Conservation (phyloP, 768 basidiomycete genomes). For the Russula ochroleuca region DNA sequence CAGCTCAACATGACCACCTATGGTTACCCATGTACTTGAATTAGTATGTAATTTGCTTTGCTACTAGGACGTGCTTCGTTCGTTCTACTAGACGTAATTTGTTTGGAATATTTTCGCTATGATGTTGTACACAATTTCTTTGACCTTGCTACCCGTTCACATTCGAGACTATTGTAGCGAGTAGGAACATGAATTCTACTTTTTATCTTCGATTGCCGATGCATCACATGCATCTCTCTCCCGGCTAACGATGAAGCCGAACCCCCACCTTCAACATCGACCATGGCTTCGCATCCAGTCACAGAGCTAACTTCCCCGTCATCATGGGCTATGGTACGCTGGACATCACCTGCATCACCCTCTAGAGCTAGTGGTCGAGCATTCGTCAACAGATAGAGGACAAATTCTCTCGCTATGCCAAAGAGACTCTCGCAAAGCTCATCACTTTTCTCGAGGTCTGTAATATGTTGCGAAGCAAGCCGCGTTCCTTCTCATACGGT, state of each 20-base stretch:
- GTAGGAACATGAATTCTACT: background rate
- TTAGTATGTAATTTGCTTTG: slow-evolving; percentile 17
- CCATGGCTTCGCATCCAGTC: slow-evolving; percentile 63
- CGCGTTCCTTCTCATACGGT: background rate
- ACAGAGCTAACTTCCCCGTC: slow-evolving; percentile 74
- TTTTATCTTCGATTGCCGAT: background rate
- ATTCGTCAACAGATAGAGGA: slow-evolving; percentile 61
- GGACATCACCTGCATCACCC: too few species aligned
- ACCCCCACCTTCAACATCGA: slow-evolving; percentile 9
- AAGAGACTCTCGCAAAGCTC: slow-evolving; percentile 79
- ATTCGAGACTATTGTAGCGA: slow-evolving; percentile 8
- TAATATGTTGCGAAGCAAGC: background rate
- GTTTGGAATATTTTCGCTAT: slow-evolving; percentile 9
- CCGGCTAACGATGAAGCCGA: slow-evolving; percentile 15
- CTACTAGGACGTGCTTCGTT: slow-evolving; percentile 8
- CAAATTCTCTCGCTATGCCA: slow-evolving; percentile 88
- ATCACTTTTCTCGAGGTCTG: slow-evolving; percentile 79
- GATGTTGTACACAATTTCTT: slow-evolving; percentile 9
- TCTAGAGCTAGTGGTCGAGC: slow-evolving; percentile 12
- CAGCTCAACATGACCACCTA: slow-evolving; percentile 9
- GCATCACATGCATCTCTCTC: background rate
- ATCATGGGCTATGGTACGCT: slow-evolving; percentile 79
- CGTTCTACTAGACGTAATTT: slow-evolving; percentile 22
- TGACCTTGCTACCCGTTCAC: slow-evolving; percentile 6
- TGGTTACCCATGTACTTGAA: slow-evolving; percentile 15